Base-by-base conservation (phyloP, 495 filamentous ascomycete species). In the Annulohypoxylon stygium region DNA sequence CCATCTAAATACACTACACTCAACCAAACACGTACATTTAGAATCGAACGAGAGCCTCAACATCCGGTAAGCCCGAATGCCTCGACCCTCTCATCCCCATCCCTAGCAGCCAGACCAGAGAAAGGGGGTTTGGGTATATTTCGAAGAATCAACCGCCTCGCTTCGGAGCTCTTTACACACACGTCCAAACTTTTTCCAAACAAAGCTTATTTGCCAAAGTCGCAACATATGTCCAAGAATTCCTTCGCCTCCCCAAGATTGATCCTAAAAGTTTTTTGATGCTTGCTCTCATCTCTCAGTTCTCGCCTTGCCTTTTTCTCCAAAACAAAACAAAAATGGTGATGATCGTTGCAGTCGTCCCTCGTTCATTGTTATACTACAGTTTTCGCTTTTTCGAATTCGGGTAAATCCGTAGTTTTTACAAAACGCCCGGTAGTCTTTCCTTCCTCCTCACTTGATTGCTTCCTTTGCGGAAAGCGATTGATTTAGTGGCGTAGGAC, bases 351-450 rank as follows among this genome's bases (percentile, higher is more conserved):
- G 60, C 60, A 68, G 47, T 73, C 70, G 33, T 73, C 65, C 70
- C 70, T 69, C 65, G 70, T 69, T 65, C 36, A 60, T 60, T 60
- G 51, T 20, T 65, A 64, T 73, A 34, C 64, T 73, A 73, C 60
- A 68, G 45, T 59, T 43, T 43, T 43, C 12, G 39, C 12, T 14
- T 14, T 43, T 43, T 23, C 26, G 4, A 47, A 47, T 47, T 54
- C 34, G 50, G 23, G 58, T 18, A 61, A 55, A 61, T 65, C 43
- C 43, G 16, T 57, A 73, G 53, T 59, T 43, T 43, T 43, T 65
- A 60, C 54, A 69, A 60, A 65, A 43, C 53, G 53, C 16, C 3
- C 20, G 45, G 18, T 26, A 58, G 48, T 12, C 7, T 16, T 20
- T n/a, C 50, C 12, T 11, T 26, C 23, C 48, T 51, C 48, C 23